These are phyloP conservation scores for Mycena venus DNA, from an alignment of 768 basidiomycete genomes.

Conservation along the genomic window DNA sequence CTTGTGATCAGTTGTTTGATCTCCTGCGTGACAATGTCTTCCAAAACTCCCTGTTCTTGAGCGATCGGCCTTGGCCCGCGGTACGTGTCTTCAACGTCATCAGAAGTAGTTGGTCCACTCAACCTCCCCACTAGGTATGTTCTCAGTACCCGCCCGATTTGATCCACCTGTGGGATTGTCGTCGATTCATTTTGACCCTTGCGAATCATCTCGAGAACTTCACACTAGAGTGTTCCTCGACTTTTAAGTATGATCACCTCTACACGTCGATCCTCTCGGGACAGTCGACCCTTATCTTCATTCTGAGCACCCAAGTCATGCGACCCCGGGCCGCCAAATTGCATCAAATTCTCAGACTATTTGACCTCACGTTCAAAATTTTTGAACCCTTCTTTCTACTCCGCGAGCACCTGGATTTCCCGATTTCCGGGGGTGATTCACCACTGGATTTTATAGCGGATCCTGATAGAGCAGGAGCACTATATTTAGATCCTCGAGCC, in stretches of 20 bases:
- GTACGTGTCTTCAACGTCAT: too few relatives aligned
- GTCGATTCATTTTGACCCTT: neutral
- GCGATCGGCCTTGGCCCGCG: neutral
- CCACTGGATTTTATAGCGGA: too few relatives aligned
- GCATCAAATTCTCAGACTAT: neutral
- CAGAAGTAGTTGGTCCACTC: too few relatives aligned
- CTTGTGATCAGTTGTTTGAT: neutral
- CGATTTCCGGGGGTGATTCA: neutral
- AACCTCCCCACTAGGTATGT: too few relatives aligned
- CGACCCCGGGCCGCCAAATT: too few relatives aligned
- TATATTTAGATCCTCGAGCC: neutral
- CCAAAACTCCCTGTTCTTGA: neutral
- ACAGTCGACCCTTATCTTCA: neutral
- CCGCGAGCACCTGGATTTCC: neutral
- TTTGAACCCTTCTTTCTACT: neutral
- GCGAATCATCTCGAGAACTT: neutral
- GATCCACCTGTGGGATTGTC: conserved; percentile 1
- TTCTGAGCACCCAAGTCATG: neutral
- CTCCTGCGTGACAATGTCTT: neutral
- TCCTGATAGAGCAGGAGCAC: neutral
- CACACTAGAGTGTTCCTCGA: neutral
- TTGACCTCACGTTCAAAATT: neutral
- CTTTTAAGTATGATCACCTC: neutral
- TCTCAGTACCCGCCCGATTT: neutral
- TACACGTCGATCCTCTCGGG: neutral